Conservation (phyloP, 805 yeast species). For the Spathaspora girioi region DNA sequence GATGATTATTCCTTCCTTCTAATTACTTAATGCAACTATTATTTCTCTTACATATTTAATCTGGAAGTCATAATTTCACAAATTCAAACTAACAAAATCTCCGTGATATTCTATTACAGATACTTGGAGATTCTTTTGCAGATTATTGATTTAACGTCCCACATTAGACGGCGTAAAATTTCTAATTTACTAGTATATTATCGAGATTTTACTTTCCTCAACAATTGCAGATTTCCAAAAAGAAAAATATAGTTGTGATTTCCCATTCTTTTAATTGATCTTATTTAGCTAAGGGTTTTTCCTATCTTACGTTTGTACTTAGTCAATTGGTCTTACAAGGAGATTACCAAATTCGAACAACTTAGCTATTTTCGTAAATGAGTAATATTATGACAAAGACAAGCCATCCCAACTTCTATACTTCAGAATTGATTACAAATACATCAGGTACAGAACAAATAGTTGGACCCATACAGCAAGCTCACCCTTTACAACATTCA, state of each 20-base stretch:
- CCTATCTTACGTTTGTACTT: not conserved
- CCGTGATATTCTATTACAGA: not conserved
- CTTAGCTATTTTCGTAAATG: conserved; percentile 8
- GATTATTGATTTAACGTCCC: not conserved
- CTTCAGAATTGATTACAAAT: conserved; percentile 5
- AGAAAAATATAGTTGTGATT: too few species aligned
- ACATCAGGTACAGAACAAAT: conserved; percentile 7
- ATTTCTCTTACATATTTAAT: not conserved
- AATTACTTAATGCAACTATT: not conserved
- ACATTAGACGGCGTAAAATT: not conserved
- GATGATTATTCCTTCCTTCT: not conserved
- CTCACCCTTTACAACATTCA: conserved; percentile 2
- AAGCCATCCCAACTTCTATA: conserved; percentile 7
- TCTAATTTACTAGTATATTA: not conserved
- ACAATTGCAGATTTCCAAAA: not conserved
- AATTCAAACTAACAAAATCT: not conserved
- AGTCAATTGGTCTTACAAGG: not conserved
- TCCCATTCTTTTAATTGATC: not conserved
- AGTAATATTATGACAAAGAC: conserved; percentile 9
- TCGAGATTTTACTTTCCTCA: not conserved
- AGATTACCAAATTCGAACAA: not conserved
- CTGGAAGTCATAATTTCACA: not conserved
- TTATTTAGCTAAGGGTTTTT: not conserved
- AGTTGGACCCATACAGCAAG: not conserved
- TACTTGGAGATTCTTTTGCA: not conserved